Percentiles rank a stretch among this genome's conserved stretches.
Evolutionary conservation across 169 alveolate genomes (phyloP).

Genomic region (Plasmodium ovale): DNA sequence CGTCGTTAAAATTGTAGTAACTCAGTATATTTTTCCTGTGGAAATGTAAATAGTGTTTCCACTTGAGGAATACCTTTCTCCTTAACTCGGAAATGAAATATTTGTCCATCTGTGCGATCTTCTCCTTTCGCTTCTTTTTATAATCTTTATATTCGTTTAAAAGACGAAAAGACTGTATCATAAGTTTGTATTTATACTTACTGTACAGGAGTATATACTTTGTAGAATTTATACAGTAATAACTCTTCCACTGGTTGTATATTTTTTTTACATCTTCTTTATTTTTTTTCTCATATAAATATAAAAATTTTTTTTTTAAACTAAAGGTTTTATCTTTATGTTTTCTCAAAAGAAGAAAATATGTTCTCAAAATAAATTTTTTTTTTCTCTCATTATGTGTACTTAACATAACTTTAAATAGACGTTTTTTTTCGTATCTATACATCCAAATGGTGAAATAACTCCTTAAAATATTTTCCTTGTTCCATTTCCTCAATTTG

Average conservation of each 20-base stretch:
- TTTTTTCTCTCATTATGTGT: conserved; percentile 13
- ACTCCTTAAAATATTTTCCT: neutral
- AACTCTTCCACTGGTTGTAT: conserved; percentile 31
- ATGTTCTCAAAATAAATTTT: conserved; percentile 14
- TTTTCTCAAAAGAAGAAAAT: conserved; percentile 10
- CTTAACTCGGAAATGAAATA: conserved; percentile 9
- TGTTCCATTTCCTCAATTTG: neutral
- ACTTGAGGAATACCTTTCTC: neutral
- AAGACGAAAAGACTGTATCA: conserved; percentile 17
- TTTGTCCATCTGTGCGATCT: neutral
- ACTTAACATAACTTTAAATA: neutral
- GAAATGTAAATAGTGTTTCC: conserved; percentile 4
- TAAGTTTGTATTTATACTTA: conserved; percentile 51
- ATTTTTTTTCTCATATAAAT: conserved; percentile 33
- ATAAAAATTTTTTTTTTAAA: conserved; percentile 31
- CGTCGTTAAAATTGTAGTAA: conserved; percentile 24
- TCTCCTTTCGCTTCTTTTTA: conserved; percentile 6
- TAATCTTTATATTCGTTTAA: conserved; percentile 7
- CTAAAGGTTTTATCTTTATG: conserved; percentile 20
- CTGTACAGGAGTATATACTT: conserved; percentile 30
- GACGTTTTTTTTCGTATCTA: neutral
- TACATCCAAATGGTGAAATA: conserved; percentile 1
- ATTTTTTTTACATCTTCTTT: conserved; percentile 4
- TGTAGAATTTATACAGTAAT: conserved; percentile 23
- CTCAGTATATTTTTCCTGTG: conserved; percentile 19